Evolutionary conservation across 2,329 filamentous ascomycete genomes (phyloP), one percentile per base, ranked within the genome.

Genomic region (Phaeosphaeriaceae sp.): DNA sequence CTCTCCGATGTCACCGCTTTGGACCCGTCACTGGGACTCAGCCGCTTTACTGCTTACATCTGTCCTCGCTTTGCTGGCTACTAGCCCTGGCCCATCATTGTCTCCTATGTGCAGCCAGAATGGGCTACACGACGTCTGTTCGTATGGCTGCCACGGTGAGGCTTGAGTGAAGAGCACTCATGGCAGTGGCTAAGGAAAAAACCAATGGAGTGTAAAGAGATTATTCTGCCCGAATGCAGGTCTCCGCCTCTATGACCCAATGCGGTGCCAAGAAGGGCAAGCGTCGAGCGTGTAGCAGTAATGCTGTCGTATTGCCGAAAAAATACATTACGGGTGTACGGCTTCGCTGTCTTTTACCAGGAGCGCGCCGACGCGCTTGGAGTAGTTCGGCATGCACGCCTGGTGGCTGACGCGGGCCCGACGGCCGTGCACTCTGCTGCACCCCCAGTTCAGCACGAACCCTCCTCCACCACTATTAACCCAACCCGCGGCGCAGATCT

Each of bases 351-450:
- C 48, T 56, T 57, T 54, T 65, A 58, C 54, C 53, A 54, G 50
- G 55, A 53, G 53, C 53, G 27, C 55, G 57, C 50, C 46, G 61
- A 54, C 54, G 60, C 60, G 60, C 60, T 63, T 54, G 56, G 54
- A 40, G 52, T 54, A 49, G 58, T 63, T 66, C 57, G 60, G 62
- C 63, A 62, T 57, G 53, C 58, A 58, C 57, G 45, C 60, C 54
- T 65, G 58, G 62, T 67, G 65, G 66, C 68, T 69, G 63, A 70
- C 66, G 61, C 65, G 57, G 65, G 62, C 63, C 62, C 60, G 66
- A 65, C 60, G 61, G 58, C 56, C 54, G 36, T 56, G 61, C 54
- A 58, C 58, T 27, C 13, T 42, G 27, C 13, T 42, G 27, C 44
- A 40, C 25, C 59, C 66, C 60, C 57, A 61, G 54, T 57, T 57